Percentiles rank a stretch among this genome's conserved stretches.
phyloP scores from a whole-genome alignment of 148 eudicot genomes.

The Gaultheria prostrata region DNA sequence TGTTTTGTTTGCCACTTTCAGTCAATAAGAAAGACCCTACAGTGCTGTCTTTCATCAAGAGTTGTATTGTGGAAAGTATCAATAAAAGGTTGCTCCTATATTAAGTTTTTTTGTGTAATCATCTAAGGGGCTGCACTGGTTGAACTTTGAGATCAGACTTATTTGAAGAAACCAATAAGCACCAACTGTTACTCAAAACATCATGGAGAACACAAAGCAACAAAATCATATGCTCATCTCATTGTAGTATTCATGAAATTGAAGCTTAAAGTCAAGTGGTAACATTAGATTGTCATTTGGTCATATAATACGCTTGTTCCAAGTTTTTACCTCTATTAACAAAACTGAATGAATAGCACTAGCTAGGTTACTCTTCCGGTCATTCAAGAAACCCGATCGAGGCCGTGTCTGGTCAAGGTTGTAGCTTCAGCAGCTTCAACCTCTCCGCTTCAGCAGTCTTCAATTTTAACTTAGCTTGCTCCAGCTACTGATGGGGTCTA shows the following conservation, averaged over 20 bases:
- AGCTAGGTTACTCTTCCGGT: background rate
- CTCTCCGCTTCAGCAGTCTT: too few species aligned
- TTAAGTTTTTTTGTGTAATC: too few species aligned
- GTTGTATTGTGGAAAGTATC: background rate
- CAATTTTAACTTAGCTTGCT: too few species aligned
- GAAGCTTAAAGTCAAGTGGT: background rate
- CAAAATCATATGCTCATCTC: background rate
- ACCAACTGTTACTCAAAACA: background rate
- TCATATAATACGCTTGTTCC: background rate
- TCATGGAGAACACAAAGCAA: background rate
- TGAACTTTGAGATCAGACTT: too few species aligned
- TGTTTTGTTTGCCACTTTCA: too few species aligned
- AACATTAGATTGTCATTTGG: background rate
- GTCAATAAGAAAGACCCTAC: background rate
- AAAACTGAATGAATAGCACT: background rate
- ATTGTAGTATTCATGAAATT: constrained; percentile 8
- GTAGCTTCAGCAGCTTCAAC: too few species aligned
- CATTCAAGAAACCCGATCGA: background rate
- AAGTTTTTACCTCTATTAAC: background rate
- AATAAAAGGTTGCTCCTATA: too few species aligned
- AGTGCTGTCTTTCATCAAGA: background rate
- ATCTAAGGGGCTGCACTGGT: too few species aligned
- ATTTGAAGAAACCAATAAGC: background rate
- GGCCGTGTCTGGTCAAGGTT: background rate
- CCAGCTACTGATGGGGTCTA: too few species aligned